Evolutionary conservation across 129 eudicot genomes (phyloP), one percentile per base, ranked within the genome.

Genomic region (Erigeron canadensis): DNA sequence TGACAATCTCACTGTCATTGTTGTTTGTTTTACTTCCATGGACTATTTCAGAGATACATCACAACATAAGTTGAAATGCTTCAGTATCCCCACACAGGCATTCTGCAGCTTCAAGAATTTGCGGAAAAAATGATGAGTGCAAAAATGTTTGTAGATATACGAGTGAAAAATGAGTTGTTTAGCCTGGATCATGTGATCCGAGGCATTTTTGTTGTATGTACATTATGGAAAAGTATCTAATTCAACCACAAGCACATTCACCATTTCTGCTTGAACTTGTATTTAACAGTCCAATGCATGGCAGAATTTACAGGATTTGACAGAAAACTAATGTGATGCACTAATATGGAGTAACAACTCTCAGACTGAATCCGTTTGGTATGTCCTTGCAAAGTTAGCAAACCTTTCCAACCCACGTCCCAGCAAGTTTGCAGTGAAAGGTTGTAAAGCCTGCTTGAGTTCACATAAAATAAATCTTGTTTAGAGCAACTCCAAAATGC

Each of bases 1-100:
- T 40, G 95, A 91, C 57, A 90, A 90, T 77, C 95, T 90, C 72
- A 91, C 95, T 6, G 92, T 88, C 9, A 74, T 91, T 7, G 65
- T 88, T 47, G 84, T 86, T 61, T 91, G 91, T 67, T 82, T 91
- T 51, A 73, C 81, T 53, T 75, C 88, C 19, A 58, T 72, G 6
- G 89, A 83, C 18, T 82, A 80, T 7, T 47, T 43, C 18, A 72
- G 55, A 59, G 88, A 87, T 46, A 58, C 77, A 13, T 69, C 84
- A 56, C 87, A 71, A 7, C 76, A 72, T 62, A 83, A 81, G 41
- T 59, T 86, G 69, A 81, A 83, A 73, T 81, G 86, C 43, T 88
- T 86, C 71, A 86, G 88, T 88, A 85, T 87, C 56, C 80, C 95
- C 13, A 85, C 86, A 7, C 89, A 83, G 67, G 91, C 95, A 56